These are phyloP conservation scores for Mycena galericulata DNA, from an alignment of 768 basidiomycete species.

Conservation along the genomic window DNA sequence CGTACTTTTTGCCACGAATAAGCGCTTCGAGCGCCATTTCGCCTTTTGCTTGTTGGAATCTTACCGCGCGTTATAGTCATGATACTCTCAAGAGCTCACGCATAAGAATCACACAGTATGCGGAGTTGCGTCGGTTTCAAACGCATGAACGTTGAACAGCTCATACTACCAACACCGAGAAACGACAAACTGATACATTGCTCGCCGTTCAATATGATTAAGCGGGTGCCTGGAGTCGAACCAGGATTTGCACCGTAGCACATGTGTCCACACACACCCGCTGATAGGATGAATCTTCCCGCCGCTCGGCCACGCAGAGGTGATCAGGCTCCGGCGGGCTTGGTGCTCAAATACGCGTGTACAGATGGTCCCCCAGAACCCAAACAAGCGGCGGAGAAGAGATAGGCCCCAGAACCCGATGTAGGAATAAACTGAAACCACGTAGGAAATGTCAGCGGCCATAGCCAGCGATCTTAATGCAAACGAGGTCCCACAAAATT, in stretches of 20 bases:
- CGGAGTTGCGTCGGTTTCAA: no score
- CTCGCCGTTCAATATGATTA: not conserved
- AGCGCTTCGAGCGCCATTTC: no score
- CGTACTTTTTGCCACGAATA: no score
- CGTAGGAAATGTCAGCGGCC: no score
- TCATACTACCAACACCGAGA: no score
- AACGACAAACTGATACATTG: no score
- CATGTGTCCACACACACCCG: slow-evolving; percentile 18
- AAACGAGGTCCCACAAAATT: not conserved
- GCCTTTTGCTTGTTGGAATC: no score
- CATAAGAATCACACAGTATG: no score
- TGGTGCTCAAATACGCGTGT: not conserved
- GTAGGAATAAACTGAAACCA: not conserved
- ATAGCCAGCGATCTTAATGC: not conserved
- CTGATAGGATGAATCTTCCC: not conserved
- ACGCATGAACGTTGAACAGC: no score
- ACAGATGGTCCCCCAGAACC: not conserved
- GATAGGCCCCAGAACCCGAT: not conserved
- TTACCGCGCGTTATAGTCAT: no score
- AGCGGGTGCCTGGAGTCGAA: slow-evolving; percentile 15
- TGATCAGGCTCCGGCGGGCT: slow-evolving; percentile 12
- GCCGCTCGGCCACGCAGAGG: slow-evolving; percentile 3
- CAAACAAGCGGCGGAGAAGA: slow-evolving; percentile 2
- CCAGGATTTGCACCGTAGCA: slow-evolving; percentile 14
- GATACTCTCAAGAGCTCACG: no score